Base-by-base conservation (phyloP, 2,329 filamentous ascomycete genomes). In the Hymenoscyphus salicellus region DNA sequence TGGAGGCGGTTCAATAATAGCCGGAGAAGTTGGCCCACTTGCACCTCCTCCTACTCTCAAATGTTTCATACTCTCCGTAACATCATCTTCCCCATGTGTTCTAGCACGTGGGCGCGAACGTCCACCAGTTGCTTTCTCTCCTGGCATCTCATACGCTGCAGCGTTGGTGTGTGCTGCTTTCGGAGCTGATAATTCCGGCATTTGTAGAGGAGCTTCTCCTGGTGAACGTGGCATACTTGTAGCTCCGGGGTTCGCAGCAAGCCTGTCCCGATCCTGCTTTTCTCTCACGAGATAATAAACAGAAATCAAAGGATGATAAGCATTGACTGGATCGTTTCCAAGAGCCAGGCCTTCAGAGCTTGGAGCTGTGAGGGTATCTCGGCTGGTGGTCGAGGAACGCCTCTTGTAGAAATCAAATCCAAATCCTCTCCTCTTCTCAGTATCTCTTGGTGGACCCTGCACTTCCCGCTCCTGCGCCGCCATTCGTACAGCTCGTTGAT, bases 271-370 rank as follows among this genome's bases (percentile, higher is more conserved):
- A 59, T 96, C 92, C 68, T 92, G 87, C 79, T 98, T 98, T 80
- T 99, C 95, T 70, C 87, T 89, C n/a, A 97, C 95, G 2, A 99
- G 84, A 73, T 96, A 96, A 77, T 99, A 99, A 16, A 99, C 89
- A 1, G 95, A 98, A 7, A 98, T 83, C 16, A 98, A 81, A 7
- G 95, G 95, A 72, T 91, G 94, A 76, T 91, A 99, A 3, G 95
- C 95, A 76, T 98, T 98, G 64, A 96, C 80, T 0, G 95, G 93
- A 73, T 99, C 95, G 63, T 85, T 86, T 11, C 93, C 93, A 38
- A 94, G 80, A 69, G 92, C 88, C 20, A 98, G 82, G 3, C 90
- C 91, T 76, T 99, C 95, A 1, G 88, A 86, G 60, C 94, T 98
- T n/a, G 91, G 89, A 1, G 88, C 89, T 5, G 84, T 86, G 68